phyloP scores from a whole-genome alignment of 2,329 filamentous ascomycete genomes.

The Sporothrix brasiliensis region DNA sequence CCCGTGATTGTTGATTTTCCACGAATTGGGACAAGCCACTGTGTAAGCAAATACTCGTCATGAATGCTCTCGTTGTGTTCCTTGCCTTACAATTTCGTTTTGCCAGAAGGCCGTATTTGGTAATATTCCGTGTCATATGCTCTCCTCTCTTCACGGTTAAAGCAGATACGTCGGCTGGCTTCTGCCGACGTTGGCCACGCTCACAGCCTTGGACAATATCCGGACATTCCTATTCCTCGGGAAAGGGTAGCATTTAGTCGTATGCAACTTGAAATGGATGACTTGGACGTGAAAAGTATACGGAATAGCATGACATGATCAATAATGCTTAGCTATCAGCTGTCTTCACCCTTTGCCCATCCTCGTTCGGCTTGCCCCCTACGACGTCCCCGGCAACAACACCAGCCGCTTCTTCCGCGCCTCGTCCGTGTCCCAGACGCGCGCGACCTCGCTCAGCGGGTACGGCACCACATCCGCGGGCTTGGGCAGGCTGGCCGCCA shows the following conservation, averaged over 20 bases:
- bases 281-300: no score
- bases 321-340: background rate
- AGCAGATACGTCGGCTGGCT: background rate
- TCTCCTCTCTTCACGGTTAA: constrained; percentile 9
- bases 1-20: background rate
- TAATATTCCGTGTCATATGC: background rate
- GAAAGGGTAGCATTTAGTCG: background rate
- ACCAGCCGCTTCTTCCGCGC: constrained; percentile 34
- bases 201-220: background rate
- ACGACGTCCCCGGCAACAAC: constrained; percentile 24
- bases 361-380: background rate
- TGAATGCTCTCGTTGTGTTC: no score
- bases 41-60: no score
- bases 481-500: constrained; percentile 25
- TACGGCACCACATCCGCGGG: constrained; percentile 31
- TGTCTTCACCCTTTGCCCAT: background rate
- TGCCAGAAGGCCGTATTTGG: background rate
- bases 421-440: constrained; percentile 32
- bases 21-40: background rate
- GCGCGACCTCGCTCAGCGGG: constrained; percentile 28
- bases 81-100: no score
- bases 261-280: background rate
- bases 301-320: no score
- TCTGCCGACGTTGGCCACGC: background rate
- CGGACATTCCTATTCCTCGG: background rate